A percentile compares a stretch with the other conserved stretches of the same genome.
Evolutionary conservation across 768 basidiomycete species (phyloP).

Genomic region (Psilocybe subaeruginosa): DNA sequence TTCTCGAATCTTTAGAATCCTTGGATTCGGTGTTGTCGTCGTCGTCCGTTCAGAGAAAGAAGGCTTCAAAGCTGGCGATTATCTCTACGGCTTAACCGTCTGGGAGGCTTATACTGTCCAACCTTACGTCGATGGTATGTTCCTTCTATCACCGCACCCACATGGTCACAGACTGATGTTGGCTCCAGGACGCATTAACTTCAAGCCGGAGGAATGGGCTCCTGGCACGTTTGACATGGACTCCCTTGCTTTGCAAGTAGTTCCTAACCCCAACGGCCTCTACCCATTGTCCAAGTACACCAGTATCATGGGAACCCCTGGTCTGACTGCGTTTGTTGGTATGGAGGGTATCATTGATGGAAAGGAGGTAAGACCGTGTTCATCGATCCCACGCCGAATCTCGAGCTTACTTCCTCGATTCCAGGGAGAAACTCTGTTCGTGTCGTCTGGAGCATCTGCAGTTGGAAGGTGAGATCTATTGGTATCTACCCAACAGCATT

Average conservation of each 20-base stretch:
- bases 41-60: constrained; percentile 43
- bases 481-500: not conserved
- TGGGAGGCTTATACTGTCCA: constrained; percentile 21
- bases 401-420: not conserved
- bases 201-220: constrained; percentile 2
- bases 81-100: constrained; percentile 37
- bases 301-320: constrained; percentile 16
- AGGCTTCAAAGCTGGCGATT: constrained; percentile 36
- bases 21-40: constrained; percentile 41
- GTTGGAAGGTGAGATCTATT: constrained; percentile 22
- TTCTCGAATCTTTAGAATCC: constrained; percentile 21
- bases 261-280: constrained; percentile 32
- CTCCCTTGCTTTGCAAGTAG: not conserved
- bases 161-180: too few relatives aligned
- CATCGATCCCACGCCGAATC: too few relatives aligned
- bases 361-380: constrained; percentile 32
- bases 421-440: constrained; percentile 43
- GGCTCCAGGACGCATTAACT: not conserved
- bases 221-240: constrained; percentile 9
- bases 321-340: constrained; percentile 39
- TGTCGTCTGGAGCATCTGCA: constrained; percentile 36
- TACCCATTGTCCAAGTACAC: constrained; percentile 2
- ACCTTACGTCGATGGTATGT: not conserved
- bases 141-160: not conserved
- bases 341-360: constrained; percentile 39